Percentiles rank a stretch among this genome's conserved stretches.
Evolutionary conservation across 2,329 filamentous ascomycete genomes (phyloP).

Genomic region (Aspergillus spinulosporus): DNA sequence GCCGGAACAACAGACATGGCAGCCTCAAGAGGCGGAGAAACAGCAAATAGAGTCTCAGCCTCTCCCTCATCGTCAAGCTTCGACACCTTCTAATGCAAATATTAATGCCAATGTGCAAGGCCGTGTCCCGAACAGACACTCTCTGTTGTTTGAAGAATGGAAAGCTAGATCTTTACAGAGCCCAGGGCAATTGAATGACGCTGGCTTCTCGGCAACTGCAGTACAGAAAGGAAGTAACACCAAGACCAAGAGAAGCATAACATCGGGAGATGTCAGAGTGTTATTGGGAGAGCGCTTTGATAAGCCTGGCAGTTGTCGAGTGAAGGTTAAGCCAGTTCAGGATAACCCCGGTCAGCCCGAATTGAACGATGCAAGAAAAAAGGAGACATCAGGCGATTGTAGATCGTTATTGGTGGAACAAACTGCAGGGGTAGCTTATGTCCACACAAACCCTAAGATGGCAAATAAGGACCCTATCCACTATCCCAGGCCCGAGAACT

Average conservation of each 20-base stretch:
- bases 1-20: background rate
- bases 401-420: background rate
- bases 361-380: background rate
- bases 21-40: background rate
- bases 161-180: conserved; percentile 15
- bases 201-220: background rate
- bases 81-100: background rate
- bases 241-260: background rate
- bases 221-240: background rate
- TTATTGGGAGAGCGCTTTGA: background rate
- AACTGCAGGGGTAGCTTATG: background rate
- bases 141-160: conserved; percentile 23
- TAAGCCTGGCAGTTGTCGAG: background rate
- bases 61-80: background rate
- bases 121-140: background rate
- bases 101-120: background rate
- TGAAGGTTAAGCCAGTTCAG: background rate
- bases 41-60: background rate
- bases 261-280: background rate
- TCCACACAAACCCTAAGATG: background rate
- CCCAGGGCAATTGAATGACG: background rate
- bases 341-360: background rate
- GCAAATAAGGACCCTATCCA: background rate
- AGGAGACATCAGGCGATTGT: background rate
- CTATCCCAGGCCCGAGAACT: too few species aligned